Conservation (phyloP, 148 eudicot species). For the Fallopia convolvulus region DNA sequence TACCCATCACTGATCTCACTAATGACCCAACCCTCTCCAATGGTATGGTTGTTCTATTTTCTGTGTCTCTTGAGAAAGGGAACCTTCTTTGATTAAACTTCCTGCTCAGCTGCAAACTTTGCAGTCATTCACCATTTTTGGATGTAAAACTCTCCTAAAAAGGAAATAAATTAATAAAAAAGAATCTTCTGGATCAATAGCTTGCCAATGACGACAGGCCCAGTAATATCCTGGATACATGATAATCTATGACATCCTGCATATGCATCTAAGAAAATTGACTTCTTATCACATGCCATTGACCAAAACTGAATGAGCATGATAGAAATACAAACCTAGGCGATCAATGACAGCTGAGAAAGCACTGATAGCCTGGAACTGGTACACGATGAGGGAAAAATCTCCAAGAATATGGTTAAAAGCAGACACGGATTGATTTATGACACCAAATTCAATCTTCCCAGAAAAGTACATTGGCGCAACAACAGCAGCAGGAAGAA, state of each 20-base stretch:
- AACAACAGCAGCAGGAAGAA: constrained; percentile 97
- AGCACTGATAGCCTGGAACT: constrained; percentile 96
- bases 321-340: constrained; percentile 42
- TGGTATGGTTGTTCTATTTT: not conserved
- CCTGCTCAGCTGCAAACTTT: not conserved
- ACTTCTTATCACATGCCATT: not conserved
- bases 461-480: constrained; percentile 98
- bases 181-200: not conserved
- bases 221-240: not conserved
- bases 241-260: not conserved
- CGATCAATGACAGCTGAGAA: constrained; percentile 97
- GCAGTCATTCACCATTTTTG: not conserved
- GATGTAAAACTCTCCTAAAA: not conserved
- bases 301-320: not conserved
- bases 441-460: constrained; percentile 97
- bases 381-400: constrained; percentile 86
- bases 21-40: not conserved
- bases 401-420: constrained; percentile 98
- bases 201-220: not conserved
- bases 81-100: not conserved
- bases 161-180: not conserved
- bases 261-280: not conserved
- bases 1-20: not conserved
- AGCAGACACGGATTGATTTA: constrained; percentile 93
- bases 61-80: not conserved